A percentile compares a stretch with the other conserved stretches of the same genome.
phyloP scores from a whole-genome alignment of 768 basidiomycete species.

The Kwoniella sp. region DNA sequence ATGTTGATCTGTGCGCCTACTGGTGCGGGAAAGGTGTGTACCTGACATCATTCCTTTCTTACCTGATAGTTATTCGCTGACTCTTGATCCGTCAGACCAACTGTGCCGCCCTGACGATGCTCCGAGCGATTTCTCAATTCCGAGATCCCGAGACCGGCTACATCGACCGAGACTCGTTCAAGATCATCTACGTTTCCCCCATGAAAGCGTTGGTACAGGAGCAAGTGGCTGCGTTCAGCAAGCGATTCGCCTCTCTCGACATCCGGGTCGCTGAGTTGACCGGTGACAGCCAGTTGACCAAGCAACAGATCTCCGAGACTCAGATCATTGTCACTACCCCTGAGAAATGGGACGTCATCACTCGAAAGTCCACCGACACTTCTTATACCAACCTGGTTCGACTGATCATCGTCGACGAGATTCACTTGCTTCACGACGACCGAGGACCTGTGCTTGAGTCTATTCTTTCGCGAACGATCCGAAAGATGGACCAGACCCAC shows the following conservation, averaged over 20 bases:
- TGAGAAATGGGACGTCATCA: constrained; percentile 99
- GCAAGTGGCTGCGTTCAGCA: constrained; percentile 92
- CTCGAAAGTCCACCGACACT: constrained; percentile 94
- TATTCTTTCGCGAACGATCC: constrained; percentile 83
- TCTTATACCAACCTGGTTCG: constrained; percentile 95
- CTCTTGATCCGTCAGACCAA: constrained; percentile 70
- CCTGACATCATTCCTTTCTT: not conserved
- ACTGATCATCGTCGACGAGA: constrained; percentile 96
- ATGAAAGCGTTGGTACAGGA: constrained; percentile 99
- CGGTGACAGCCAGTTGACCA: constrained; percentile 97
- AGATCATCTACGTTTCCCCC: constrained; percentile 95
- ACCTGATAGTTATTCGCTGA: not conserved
- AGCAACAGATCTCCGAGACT: constrained; percentile 92
- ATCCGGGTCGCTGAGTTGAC: constrained; percentile 93
- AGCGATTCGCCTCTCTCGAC: constrained; percentile 70
- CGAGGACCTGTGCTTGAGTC: constrained; percentile 95
- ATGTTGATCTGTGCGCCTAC: constrained; percentile 95
- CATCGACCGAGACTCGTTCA: constrained; percentile 87
- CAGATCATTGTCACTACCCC: constrained; percentile 99
- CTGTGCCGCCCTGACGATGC: constrained; percentile 91
- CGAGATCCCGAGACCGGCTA: constrained; percentile 77
- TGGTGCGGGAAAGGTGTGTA: constrained; percentile 89
- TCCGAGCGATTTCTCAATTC: constrained; percentile 85
- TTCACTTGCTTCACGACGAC: constrained; percentile 95
- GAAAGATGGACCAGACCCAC: constrained; percentile 89